Base-by-base conservation (phyloP, 164 flowering plant genomes). In the Echeveria elegans region DNA sequence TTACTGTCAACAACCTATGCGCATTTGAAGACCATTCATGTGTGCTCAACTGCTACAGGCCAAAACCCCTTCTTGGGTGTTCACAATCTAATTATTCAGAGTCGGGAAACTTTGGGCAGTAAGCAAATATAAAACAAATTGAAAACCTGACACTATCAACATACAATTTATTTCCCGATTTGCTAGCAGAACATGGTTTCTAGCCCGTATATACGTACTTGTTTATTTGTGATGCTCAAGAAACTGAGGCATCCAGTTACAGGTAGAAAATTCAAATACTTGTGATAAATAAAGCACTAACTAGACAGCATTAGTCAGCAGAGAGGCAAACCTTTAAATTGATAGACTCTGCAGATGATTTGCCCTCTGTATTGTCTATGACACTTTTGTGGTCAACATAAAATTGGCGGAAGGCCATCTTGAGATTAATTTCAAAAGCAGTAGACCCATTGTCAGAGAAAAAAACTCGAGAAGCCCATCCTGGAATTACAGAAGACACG, bases 391-490 rank as follows among this genome's bases (percentile, higher is more conserved):
- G 85, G 73, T 91, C 95, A 73, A n/a, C 67, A 63, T 80, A 82
- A 73, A 84, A 94, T 75, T 86, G 91, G 29, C 98, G 96, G 72
- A 94, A 94, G 66, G 97, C 98, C 98, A 94, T 94, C 77, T 94
- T 94, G 23, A 94, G 85, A 65, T 96, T 94, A 77, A 94, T 87
- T 80, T 94, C 98, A 76, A 88, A 81, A 47, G 98, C 92, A 37
- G 98, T 89, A 50, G 98, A 94, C 74, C 98, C 98, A 78, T 91
- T 91, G 74, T 94, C 98, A 36, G 97, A 94, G 72, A 86, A 91
- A 75, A 72, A 94, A n/a, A 68, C 70, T 69, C 98, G 82, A 71
- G 97, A 88, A 72, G 98, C 98, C 98, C 97, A 94, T 70, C 90
- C 97, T 91, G 79, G 31, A 70, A 30, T 71, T 50, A 59, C 69